Base-by-base conservation (phyloP, 2,329 filamentous ascomycete genomes). In the Lomentospora prolificans region DNA sequence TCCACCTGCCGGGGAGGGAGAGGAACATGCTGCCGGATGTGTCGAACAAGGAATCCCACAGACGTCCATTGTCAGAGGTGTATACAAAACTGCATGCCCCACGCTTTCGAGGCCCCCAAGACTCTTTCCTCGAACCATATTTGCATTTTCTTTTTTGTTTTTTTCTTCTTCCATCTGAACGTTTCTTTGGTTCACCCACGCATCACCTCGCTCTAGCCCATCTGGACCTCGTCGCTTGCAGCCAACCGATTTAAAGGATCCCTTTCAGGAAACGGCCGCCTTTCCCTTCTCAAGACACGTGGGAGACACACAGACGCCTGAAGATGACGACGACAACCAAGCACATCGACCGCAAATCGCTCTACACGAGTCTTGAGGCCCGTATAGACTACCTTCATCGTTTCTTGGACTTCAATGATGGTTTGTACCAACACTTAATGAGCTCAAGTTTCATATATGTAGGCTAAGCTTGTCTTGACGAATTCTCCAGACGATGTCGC, bases 401-500 rank as follows among this genome's bases (percentile, higher is more conserved):
- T 27, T 90, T 90, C 58, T 79, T 90, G 25, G 87, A 90, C 64
- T 90, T 90, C 64, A 83, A 80, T 62, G 79, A 80, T 58, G 76
- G 86, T 89, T 73, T 36, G 30, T 25, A 4, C 22, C 22, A 41
- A 5, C 36, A 41, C n/a, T 8, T 8, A 17, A 41, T n/a, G n/a
- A n/a, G n/a, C n/a, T n/a, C n/a, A n/a, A n/a, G n/a, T n/a, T n/a
- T n/a, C n/a, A n/a, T n/a, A n/a, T n/a, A n/a, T n/a, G n/a, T n/a
- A n/a, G n/a, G n/a, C n/a, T n/a, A n/a, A n/a, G n/a, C n/a, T n/a
- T n/a, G n/a, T n/a, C n/a, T n/a, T n/a, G n/a, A n/a, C n/a, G n/a
- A n/a, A n/a, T n/a, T n/a, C n/a, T n/a, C n/a, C 57, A 88, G 87
- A 79, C 59, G 87, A 90, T 64, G 83, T 89, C 57, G 84, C 87